phyloP scores from a whole-genome alignment of 441 rosid genomes.

The Populus hybrid region DNA sequence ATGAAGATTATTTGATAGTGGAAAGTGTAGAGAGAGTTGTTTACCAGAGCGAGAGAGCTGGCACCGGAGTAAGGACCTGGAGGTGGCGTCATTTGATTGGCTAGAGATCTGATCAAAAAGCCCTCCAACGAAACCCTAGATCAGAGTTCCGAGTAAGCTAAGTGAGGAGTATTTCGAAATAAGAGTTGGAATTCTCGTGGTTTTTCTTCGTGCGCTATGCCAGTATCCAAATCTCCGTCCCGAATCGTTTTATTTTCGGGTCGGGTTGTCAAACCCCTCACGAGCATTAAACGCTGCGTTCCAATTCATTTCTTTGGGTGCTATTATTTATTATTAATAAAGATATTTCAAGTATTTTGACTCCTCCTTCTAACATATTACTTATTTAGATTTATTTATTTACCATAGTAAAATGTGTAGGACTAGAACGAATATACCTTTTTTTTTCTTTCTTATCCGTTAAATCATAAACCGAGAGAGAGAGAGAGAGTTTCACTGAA shows the following conservation, averaged over 20 bases:
- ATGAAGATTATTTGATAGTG: background rate
- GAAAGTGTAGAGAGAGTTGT: background rate
- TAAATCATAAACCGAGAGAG: too few relatives aligned
- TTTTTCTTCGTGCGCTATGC: background rate
- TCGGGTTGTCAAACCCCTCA: background rate
- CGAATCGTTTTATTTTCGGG: background rate
- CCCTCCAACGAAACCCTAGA: background rate
- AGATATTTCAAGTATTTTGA: too few relatives aligned
- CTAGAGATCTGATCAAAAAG: background rate
- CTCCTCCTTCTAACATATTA: too few relatives aligned
- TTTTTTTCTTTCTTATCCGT: too few relatives aligned
- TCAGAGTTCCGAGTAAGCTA: background rate
- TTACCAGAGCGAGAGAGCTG: constrained; percentile 81
- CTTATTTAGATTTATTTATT: too few relatives aligned
- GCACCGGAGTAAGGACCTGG: constrained; percentile 84
- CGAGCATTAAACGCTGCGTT: background rate
- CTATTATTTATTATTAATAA: too few relatives aligned
- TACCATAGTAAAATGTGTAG: too few relatives aligned
- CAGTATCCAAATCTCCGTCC: background rate
- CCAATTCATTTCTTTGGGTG: background rate
- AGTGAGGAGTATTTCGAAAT: background rate
- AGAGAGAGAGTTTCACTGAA: background rate
- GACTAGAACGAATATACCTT: too few relatives aligned
- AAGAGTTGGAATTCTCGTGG: background rate
- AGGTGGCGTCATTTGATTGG: constrained; percentile 59